Base-by-base conservation (phyloP, 2,329 filamentous ascomycete species). In the Alternaria panax region DNA sequence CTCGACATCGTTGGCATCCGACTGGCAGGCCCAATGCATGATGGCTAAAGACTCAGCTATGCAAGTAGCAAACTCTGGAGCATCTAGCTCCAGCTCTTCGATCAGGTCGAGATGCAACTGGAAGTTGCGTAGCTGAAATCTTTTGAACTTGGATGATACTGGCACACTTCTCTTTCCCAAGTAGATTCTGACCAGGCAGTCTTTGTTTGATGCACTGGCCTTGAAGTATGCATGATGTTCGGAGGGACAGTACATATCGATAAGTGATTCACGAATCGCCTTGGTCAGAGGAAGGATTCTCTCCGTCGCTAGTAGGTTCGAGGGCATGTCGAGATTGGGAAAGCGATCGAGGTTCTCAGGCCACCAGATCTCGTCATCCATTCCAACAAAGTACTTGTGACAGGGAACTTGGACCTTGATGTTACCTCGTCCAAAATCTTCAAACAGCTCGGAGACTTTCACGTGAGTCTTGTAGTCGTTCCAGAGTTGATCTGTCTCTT, bases 1-100 rank as follows among this genome's bases (percentile, higher is more conserved):
- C 51, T 87, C 83, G 3, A 87, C 76, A 46, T 85, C 84, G 32
- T 81, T 82, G 1, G 78, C 84, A 62, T 87, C 84, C 0, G 85
- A 62, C 14, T 73, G 60, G 0, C 74, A 79, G 1, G 64, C 36
- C 84, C 83, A 87, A 62, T 84, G 80, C 40, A 87, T 69, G 5
- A 82, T 75, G 0, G 84, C 83, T 0, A 87, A 75, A 0, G 80
- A 75, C 8, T 82, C 76, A 0, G 80, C 85, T 78, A 87, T 84
- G 0, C 70, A 68, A 2, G 51, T 52, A 0, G 83, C 80, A 62
- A 84, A 85, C 0, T 72, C 64, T 0, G 48, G 3, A 0, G 59
- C 22, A 0, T 75, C 57, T 0, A 85, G 68, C 0, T 63, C 68
- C 0, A 86, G 64, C 0, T 79, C 69, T 25, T 82, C 76, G 66